Percentiles rank a stretch among this genome's conserved stretches.
Conservation (phyloP, 1,139 yeast genomes). For the Lodderomyces beijingensis region DNA sequence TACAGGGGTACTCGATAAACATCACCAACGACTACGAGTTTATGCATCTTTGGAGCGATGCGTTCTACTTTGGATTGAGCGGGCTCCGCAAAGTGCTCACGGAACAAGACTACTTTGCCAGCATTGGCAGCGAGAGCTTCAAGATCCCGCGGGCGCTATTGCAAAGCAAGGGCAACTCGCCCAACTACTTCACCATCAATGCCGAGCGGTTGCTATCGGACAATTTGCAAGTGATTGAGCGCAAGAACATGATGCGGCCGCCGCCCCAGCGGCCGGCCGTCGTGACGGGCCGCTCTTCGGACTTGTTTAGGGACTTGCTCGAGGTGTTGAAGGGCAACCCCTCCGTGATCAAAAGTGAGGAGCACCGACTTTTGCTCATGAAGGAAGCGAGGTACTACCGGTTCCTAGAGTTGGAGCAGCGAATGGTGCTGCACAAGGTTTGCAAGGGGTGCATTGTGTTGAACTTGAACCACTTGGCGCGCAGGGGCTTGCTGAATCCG, state of each 20-base stretch:
- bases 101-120: slow-evolving; percentile 54
- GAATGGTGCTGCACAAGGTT: slow-evolving; percentile 51
- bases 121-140: slow-evolving; percentile 60
- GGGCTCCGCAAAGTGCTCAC: slow-evolving; percentile 48
- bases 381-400: slow-evolving; percentile 76
- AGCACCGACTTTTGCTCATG: slow-evolving; percentile 53
- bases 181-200: slow-evolving; percentile 71
- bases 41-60: slow-evolving; percentile 65
- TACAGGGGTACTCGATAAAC: slow-evolving; percentile 71
- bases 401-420: slow-evolving; percentile 70
- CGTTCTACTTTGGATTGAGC: slow-evolving; percentile 65
- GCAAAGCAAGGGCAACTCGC: slow-evolving; percentile 57
- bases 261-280: slow-evolving; percentile 66
- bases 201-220: slow-evolving; percentile 47
- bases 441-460: slow-evolving; percentile 56
- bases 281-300: slow-evolving; percentile 50
- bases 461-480: slow-evolving; percentile 43
- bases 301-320: slow-evolving; percentile 57
- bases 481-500: slow-evolving; percentile 34
- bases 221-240: slow-evolving; percentile 34
- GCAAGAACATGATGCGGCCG: slow-evolving; percentile 56
- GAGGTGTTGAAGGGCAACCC: slow-evolving; percentile 53
- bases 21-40: slow-evolving; percentile 57
- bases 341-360: slow-evolving; percentile 43
- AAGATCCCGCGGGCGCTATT: slow-evolving; percentile 55